These are phyloP conservation scores for Hortiboletus flavorubellus DNA, from an alignment of 768 basidiomycete genomes.

Conservation along the genomic window DNA sequence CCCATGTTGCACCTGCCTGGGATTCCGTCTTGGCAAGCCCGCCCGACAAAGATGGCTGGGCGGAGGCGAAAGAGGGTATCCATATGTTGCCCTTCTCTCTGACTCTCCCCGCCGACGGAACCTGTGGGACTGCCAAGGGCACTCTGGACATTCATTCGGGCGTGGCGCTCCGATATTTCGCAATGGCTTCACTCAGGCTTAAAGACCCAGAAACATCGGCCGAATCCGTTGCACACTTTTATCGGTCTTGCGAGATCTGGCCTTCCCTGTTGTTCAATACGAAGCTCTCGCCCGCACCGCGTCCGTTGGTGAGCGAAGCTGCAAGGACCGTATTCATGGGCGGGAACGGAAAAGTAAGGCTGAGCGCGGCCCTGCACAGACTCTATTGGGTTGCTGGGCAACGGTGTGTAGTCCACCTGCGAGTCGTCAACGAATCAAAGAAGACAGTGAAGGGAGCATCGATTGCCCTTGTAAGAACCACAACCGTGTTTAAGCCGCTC, in stretches of 20 bases:
- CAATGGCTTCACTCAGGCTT: slow-evolving; percentile 75
- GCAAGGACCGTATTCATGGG: slow-evolving; percentile 59
- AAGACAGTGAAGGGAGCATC: slow-evolving; percentile 64
- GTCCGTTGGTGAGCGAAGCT: slow-evolving; percentile 55
- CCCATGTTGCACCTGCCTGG: slow-evolving; percentile 45
- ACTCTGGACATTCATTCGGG: slow-evolving; percentile 51
- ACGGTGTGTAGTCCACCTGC: slow-evolving; percentile 62
- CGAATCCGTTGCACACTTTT: slow-evolving; percentile 85
- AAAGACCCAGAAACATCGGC: slow-evolving; percentile 57
- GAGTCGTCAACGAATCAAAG: slow-evolving; percentile 63
- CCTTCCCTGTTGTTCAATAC: slow-evolving; percentile 63
- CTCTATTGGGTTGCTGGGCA: slow-evolving; percentile 82
- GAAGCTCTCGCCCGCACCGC: slow-evolving; percentile 57
- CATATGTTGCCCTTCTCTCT: slow-evolving; percentile 74
- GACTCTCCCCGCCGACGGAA: slow-evolving; percentile 54
- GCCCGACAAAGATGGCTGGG: slow-evolving; percentile 60
- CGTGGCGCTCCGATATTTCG: slow-evolving; percentile 72
- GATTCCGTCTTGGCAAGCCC: slow-evolving; percentile 42
- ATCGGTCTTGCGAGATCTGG: slow-evolving; percentile 77
- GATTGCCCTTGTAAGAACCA: slow-evolving; percentile 62
- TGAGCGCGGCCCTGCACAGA: slow-evolving; percentile 69
- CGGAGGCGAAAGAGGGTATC: slow-evolving; percentile 58
- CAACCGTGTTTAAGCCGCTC: slow-evolving; percentile 58
- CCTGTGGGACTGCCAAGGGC: slow-evolving; percentile 58
- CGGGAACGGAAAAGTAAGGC: slow-evolving; percentile 58